A percentile compares a stretch with the other conserved stretches of the same genome.
These are phyloP conservation scores for Magnaporthales sp. DNA, from an alignment of 2,329 filamentous ascomycete genomes.

Conservation along the genomic window DNA sequence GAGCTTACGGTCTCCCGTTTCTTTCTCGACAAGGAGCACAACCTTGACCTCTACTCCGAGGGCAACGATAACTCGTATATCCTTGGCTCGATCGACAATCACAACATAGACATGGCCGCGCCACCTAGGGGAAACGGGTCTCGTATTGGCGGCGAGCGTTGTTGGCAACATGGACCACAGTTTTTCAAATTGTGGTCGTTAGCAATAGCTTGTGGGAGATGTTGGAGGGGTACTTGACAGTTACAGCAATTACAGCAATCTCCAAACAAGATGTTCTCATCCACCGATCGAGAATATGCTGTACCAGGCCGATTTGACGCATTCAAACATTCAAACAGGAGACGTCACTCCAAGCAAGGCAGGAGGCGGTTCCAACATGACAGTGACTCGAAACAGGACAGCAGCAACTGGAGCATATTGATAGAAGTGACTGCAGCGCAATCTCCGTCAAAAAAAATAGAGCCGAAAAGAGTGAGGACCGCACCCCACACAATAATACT, in stretches of 20 bases:
- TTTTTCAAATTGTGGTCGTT: slow-evolving; percentile 20
- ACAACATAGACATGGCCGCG: slow-evolving; percentile 25
- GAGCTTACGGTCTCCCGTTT: neutral
- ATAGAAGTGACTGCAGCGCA: neutral
- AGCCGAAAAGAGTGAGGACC: neutral
- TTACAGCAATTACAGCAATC: too few relatives aligned
- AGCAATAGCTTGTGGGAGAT: neutral
- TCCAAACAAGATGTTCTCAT: neutral
- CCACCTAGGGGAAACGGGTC: slow-evolving; percentile 19
- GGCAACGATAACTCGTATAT: slow-evolving; percentile 23
- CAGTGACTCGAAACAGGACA: too few relatives aligned
- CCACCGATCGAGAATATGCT: neutral
- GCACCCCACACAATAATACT: neutral
- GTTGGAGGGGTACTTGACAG: neutral
- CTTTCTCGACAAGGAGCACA: neutral
- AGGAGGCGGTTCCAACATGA: too few relatives aligned
- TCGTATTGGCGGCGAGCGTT: slow-evolving; percentile 16
- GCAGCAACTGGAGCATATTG: neutral
- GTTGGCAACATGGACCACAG: slow-evolving; percentile 18
- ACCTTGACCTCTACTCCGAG: neutral
- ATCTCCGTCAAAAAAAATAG: neutral
- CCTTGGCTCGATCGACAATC: slow-evolving; percentile 20
- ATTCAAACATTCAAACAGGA: neutral
- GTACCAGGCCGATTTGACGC: neutral
- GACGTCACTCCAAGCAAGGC: too few relatives aligned